A percentile compares a stretch with the other conserved stretches of the same genome.
Conservation (phyloP, 208 protist genomes). For the Polymyxa betae region DNA sequence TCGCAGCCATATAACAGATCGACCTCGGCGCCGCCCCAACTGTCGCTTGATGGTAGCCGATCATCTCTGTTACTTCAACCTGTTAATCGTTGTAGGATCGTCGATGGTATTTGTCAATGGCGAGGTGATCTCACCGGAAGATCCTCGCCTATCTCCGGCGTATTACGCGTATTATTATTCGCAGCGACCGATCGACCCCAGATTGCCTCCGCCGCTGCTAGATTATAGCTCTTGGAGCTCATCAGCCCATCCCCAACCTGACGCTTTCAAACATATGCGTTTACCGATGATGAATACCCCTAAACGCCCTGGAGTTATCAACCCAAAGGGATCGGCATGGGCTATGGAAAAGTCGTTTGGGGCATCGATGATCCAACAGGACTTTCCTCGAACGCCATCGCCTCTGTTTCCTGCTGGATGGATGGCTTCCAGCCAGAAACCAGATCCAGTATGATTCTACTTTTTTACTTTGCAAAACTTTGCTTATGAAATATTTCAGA, state of each 20-base stretch:
- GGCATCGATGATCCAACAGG: background rate
- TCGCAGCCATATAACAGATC: constrained; percentile 30
- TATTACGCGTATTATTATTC: constrained; percentile 65
- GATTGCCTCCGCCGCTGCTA: constrained; percentile 55
- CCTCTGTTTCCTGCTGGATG: background rate
- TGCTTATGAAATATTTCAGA: too few relatives aligned
- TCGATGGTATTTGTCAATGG: constrained; percentile 41
- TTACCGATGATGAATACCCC: background rate
- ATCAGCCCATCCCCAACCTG: background rate
- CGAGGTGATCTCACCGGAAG: constrained; percentile 44
- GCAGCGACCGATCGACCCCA: constrained; percentile 59
- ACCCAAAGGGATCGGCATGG: constrained; percentile 1
- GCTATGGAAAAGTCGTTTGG: constrained; percentile 44
- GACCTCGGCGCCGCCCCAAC: constrained; percentile 56
- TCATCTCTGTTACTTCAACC: background rate
- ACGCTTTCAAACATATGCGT: constrained; percentile 31
- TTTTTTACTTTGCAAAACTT: too few relatives aligned
- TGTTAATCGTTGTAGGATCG: background rate
- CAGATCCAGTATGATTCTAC: background rate
- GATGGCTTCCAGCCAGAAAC: background rate
- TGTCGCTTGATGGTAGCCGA: background rate
- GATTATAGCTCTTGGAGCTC: constrained; percentile 53
- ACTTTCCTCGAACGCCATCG: constrained; percentile 12
- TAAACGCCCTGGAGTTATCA: background rate
- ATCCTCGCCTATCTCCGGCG: constrained; percentile 59